Percentiles rank a stretch among this genome's conserved stretches.
These are phyloP conservation scores for Candida wancherniae DNA, from an alignment of 805 yeast species.

Conservation along the genomic window DNA sequence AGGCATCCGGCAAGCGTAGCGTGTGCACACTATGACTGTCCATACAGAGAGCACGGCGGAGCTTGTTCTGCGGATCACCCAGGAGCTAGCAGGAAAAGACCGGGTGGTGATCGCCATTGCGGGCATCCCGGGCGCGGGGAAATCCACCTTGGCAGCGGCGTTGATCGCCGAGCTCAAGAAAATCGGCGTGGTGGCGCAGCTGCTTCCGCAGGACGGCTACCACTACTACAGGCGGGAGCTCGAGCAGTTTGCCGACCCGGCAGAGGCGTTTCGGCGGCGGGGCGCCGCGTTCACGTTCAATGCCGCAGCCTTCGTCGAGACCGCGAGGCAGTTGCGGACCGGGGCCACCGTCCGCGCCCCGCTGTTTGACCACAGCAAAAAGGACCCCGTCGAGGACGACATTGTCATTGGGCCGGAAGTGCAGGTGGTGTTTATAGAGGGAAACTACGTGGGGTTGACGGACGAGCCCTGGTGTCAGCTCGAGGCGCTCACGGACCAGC, in stretches of 20 bases:
- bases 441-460: slow-evolving; percentile 61
- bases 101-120: slow-evolving; percentile 55
- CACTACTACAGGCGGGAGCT: slow-evolving; percentile 32
- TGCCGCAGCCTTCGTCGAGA: slow-evolving; percentile 32
- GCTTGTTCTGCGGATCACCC: slow-evolving; percentile 7
- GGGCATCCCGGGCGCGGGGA: slow-evolving; percentile 86
- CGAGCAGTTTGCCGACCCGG: slow-evolving; percentile 46
- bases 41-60: slow-evolving; percentile 9
- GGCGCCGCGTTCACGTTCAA: slow-evolving; percentile 91
- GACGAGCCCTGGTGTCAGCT: slow-evolving; percentile 58
- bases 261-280: slow-evolving; percentile 55
- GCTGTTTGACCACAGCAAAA: slow-evolving; percentile 67
- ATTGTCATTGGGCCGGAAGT: slow-evolving; percentile 42
- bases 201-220: slow-evolving; percentile 39
- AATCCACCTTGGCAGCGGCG: slow-evolving; percentile 56
- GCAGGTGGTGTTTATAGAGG: slow-evolving; percentile 66
- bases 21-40: slow-evolving; percentile 6
- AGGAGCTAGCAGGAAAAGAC: slow-evolving; percentile 4
- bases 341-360: slow-evolving; percentile 48
- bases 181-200: slow-evolving; percentile 14
- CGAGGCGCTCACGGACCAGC: slow-evolving; percentile 33
- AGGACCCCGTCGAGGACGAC: slow-evolving; percentile 64
- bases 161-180: slow-evolving; percentile 35
- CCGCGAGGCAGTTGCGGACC: slow-evolving; percentile 17
- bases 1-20: slow-evolving; percentile 6